Evolutionary conservation across 768 basidiomycete species (phyloP), one percentile per base, ranked within the genome.

Genomic region (Kondoa subrosea): DNA sequence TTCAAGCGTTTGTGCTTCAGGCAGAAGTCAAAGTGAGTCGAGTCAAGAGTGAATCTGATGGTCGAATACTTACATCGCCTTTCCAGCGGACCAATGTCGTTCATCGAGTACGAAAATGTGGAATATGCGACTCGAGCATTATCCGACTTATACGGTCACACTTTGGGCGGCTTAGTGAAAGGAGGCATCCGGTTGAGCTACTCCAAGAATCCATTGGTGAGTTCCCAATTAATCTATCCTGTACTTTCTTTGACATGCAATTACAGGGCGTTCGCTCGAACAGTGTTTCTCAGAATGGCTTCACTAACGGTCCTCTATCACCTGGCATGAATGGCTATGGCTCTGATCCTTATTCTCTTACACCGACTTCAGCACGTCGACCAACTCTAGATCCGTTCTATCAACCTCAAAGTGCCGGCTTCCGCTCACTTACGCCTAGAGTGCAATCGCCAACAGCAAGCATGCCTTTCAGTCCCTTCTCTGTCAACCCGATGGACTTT

Each of bases 101-200:
- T 97, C 77, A 91, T 97, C 58, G 95, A 99, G 88, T 99, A 97
- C 72, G 89, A 95, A 67, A 91, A 92, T 75, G 89, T 95, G 26
- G 77, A 80, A 12, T 84, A 80, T 74, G 95, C 95, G 12, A 85
- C 89, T 4, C 85, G 83, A 75, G 88, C 93, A n/a, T 81, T 97
- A 74, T 83, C 86, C 68, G 87, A 91, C 60, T 80, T 96, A 69
- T 91, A 95, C 67, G 95, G 95, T 29, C 83, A 91, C 75, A 89
- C 84, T n/a, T 81, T 99, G 56, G 84, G 85, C 69, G 92, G 93
- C 4, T 79, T 92, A 30, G 87, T 99, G 76, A 96, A 95, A 79
- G 89, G 90, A 69, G 87, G 86, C 56, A 96, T 99, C 69, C 85
- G 95, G 56, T 79, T 99, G 66, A 95, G 91, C 4, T 99, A 93